Percentiles rank a stretch among this genome's conserved stretches.
These are phyloP conservation scores for Pseudocercospora vitis DNA, from an alignment of 2,329 filamentous ascomycete species.

Conservation along the genomic window DNA sequence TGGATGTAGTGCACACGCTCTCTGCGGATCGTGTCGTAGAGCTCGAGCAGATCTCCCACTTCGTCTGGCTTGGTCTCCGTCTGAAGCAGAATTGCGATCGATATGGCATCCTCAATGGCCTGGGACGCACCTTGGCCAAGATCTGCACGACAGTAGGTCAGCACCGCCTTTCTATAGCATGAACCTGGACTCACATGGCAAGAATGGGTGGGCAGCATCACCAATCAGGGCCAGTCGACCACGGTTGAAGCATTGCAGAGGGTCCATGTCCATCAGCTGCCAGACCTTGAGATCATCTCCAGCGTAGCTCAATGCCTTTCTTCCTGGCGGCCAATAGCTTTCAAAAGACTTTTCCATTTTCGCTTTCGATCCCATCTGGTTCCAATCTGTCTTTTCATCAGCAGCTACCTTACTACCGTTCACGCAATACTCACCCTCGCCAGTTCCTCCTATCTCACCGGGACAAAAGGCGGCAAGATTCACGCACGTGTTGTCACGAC, in stretches of 20 bases:
- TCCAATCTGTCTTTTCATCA: slow-evolving; percentile 33
- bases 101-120: slow-evolving; percentile 66
- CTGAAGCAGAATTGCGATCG: slow-evolving; percentile 58
- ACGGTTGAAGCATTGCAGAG: slow-evolving; percentile 34
- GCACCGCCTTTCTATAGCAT: not conserved
- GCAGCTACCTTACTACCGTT: not conserved
- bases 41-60: slow-evolving; percentile 55
- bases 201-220: slow-evolving; percentile 68
- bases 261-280: slow-evolving; percentile 63
- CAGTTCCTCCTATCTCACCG: not conserved
- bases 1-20: slow-evolving; percentile 7
- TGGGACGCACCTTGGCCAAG: slow-evolving; percentile 63
- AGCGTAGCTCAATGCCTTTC: slow-evolving; percentile 42
- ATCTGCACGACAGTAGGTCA: slow-evolving; percentile 36
- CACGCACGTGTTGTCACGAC: slow-evolving; percentile 47
- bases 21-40: slow-evolving; percentile 49
- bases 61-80: slow-evolving; percentile 45
- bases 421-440: not conserved
- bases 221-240: slow-evolving; percentile 58
- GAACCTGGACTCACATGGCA: slow-evolving; percentile 39
- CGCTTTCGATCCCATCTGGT: slow-evolving; percentile 40
- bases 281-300: slow-evolving; percentile 54
- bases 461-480: slow-evolving; percentile 43
- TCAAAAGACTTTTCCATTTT: slow-evolving; percentile 44
- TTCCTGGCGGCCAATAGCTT: slow-evolving; percentile 39